A percentile compares a stretch with the other conserved stretches of the same genome.
Conservation (phyloP, 805 yeast species). For the Teunomyces stri region DNA sequence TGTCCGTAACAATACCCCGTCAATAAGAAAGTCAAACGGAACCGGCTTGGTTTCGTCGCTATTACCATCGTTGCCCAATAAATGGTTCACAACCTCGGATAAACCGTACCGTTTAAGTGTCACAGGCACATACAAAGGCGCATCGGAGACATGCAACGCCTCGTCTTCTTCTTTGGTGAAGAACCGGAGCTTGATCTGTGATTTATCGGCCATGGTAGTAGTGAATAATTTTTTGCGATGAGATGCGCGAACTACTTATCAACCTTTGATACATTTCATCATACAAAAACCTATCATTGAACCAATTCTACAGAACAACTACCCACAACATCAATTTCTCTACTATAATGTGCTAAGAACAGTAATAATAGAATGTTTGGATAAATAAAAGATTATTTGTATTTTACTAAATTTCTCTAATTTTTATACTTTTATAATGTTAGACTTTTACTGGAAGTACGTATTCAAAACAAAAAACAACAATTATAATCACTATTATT, state of each 20-base stretch:
- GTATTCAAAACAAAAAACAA: too few relatives aligned
- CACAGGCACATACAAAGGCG: slow-evolving; percentile 86
- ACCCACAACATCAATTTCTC: too few relatives aligned
- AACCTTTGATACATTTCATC: too few relatives aligned
- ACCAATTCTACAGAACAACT: too few relatives aligned
- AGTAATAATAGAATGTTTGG: not conserved
- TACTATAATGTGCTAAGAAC: not conserved
- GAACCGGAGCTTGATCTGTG: slow-evolving; percentile 79
- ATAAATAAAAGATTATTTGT: too few relatives aligned
- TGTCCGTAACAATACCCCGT: slow-evolving; percentile 76
- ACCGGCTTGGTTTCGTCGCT: slow-evolving; percentile 53
- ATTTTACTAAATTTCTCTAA: too few relatives aligned
- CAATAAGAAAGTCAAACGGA: slow-evolving; percentile 90
- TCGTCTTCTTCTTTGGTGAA: slow-evolving; percentile 84
- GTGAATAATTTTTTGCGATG: slow-evolving; percentile 1
- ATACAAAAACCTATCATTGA: too few relatives aligned
- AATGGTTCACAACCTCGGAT: slow-evolving; percentile 92
- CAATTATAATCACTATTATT: too few relatives aligned
- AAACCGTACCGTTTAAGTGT: slow-evolving; percentile 85
- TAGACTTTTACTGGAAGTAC: too few relatives aligned
- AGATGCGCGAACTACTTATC: not conserved
- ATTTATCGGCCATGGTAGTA: slow-evolving; percentile 31
- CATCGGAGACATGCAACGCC: slow-evolving; percentile 63
- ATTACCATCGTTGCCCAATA: slow-evolving; percentile 47
- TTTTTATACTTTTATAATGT: too few relatives aligned